Evolutionary conservation across 2,329 filamentous ascomycete genomes (phyloP).

Genomic region (Delphinella strobiligena): DNA sequence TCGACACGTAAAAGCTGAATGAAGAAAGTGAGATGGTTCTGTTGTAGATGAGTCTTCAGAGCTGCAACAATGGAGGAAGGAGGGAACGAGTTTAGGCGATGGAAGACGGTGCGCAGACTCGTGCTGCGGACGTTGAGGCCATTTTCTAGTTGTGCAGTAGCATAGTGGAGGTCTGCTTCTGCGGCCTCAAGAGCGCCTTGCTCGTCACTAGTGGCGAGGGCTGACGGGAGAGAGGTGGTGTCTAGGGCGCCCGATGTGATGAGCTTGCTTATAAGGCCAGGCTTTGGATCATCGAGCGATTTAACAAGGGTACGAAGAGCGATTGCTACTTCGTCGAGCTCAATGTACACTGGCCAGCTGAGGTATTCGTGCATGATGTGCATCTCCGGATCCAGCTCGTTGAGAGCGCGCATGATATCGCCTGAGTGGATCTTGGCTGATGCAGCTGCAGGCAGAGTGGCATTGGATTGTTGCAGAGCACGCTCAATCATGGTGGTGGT

Average conservation of each 20-base stretch:
- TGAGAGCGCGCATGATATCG: constrained; percentile 50
- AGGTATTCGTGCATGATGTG: constrained; percentile 55
- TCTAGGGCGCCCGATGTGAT: constrained; percentile 8
- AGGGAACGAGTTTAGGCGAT: constrained; percentile 57
- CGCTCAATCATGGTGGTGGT: constrained; percentile 32
- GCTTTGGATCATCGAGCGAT: constrained; percentile 45
- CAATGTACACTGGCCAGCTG: constrained; percentile 49
- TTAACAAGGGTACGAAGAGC: constrained; percentile 56
- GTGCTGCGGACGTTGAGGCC: constrained; percentile 51
- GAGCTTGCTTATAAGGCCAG: constrained; percentile 10
- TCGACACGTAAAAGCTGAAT: constrained; percentile 63
- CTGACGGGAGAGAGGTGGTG: background rate
- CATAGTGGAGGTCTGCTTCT: constrained; percentile 50
- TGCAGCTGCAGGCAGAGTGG: constrained; percentile 16
- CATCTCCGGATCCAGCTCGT: constrained; percentile 55
- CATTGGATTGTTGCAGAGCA: constrained; percentile 21
- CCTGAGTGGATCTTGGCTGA: constrained; percentile 32
- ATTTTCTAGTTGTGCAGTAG: constrained; percentile 54
- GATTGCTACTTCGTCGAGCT: constrained; percentile 53
- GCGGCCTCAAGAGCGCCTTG: constrained; percentile 34
- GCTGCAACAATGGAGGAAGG: constrained; percentile 47
- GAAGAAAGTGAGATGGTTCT: constrained; percentile 57
- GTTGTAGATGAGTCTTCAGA: constrained; percentile 51
- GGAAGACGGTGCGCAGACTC: constrained; percentile 55
- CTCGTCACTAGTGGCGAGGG: constrained; percentile 1